These are phyloP conservation scores for Schizopora paradoxa DNA, from an alignment of 1,284 basidiomycete genomes.

Conservation along the genomic window DNA sequence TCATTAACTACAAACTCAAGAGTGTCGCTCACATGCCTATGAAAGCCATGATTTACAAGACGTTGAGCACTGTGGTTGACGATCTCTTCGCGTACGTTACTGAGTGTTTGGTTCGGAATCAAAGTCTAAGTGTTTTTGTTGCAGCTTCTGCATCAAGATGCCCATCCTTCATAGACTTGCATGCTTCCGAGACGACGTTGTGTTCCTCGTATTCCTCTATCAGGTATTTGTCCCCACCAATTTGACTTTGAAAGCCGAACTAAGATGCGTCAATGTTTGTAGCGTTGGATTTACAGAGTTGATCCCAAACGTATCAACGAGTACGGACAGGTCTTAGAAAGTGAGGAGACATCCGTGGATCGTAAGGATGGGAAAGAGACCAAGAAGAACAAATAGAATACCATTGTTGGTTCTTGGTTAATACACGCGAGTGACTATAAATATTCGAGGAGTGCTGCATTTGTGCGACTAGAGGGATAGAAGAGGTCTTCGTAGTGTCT, in stretches of 20 bases:
- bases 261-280: constrained; percentile 10
- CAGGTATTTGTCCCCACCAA: constrained; percentile 48
- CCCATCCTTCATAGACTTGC: constrained; percentile 87
- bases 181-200: constrained; percentile 89
- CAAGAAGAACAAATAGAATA: constrained; percentile 46
- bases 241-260: constrained; percentile 18
- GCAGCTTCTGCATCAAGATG: constrained; percentile 92
- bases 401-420: too few relatives aligned
- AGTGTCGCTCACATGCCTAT: constrained; percentile 91
- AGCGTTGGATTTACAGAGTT: constrained; percentile 95
- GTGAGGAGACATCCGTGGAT: constrained; percentile 41
- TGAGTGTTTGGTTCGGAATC: constrained; percentile 7
- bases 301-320: constrained; percentile 94
- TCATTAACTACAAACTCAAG: constrained; percentile 97
- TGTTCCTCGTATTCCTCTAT: constrained; percentile 83
- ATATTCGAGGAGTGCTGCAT: neutral
- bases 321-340: constrained; percentile 79
- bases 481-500: too few relatives aligned
- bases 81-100: constrained; percentile 81
- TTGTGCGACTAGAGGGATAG: too few relatives aligned
- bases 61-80: constrained; percentile 85
- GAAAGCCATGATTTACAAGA: constrained; percentile 97
- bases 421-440: too few relatives aligned
- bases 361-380: constrained; percentile 33
- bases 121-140: constrained; percentile 18